A percentile compares a stretch with the other conserved stretches of the same genome.
These are phyloP conservation scores for Kodamaea sp. DNA, from an alignment of 1,139 yeast genomes.

Conservation along the genomic window DNA sequence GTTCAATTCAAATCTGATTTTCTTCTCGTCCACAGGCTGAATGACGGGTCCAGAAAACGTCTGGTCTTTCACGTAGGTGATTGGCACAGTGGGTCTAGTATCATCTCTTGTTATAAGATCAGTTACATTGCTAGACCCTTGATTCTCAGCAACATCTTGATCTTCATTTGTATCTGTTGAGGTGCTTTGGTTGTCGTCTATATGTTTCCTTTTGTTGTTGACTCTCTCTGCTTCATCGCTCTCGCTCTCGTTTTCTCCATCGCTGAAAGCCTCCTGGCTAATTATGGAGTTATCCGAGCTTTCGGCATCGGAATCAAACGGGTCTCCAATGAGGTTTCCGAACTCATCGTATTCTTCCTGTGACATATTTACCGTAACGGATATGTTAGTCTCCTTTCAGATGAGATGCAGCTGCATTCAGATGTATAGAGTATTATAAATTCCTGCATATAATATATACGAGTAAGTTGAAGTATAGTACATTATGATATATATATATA, in stretches of 20 bases:
- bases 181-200: background rate
- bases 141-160: background rate
- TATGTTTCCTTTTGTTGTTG: background rate
- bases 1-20: conserved; percentile 46
- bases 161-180: background rate
- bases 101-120: background rate
- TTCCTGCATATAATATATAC: background rate
- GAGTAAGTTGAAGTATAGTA: conserved; percentile 1
- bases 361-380: conserved; percentile 17
- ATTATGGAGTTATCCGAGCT: conserved; percentile 10
- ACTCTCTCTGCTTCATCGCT: background rate
- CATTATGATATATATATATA: conserved; percentile 2
- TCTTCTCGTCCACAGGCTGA: conserved; percentile 48
- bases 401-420: conserved; percentile 7
- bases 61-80: conserved; percentile 6
- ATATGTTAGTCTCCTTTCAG: too few relatives aligned
- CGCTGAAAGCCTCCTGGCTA: background rate
- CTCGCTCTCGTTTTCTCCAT: conserved; percentile 1
- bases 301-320: conserved; percentile 47
- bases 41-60: conserved; percentile 60
- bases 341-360: conserved; percentile 77
- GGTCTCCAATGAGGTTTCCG: conserved; percentile 70
- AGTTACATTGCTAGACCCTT: background rate
- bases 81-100: conserved; percentile 1
- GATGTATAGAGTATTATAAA: background rate